These are phyloP conservation scores for Ophiostoma sp. DNA, from an alignment of 2,329 filamentous ascomycete genomes.

Conservation along the genomic window DNA sequence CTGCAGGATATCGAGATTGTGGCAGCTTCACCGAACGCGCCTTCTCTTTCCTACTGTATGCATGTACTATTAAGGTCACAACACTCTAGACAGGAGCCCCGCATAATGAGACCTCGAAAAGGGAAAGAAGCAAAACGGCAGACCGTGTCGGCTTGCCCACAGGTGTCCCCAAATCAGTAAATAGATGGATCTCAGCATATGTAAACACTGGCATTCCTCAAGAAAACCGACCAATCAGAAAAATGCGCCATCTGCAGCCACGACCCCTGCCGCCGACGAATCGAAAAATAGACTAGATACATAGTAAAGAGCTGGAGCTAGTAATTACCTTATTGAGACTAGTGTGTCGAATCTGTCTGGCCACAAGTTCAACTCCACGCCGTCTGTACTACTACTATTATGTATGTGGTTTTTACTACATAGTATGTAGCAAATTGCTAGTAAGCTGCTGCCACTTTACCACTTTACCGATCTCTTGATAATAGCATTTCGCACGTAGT, in stretches of 20 bases:
- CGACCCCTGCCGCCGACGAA: slow-evolving; percentile 1
- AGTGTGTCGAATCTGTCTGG: neutral
- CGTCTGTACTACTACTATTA: neutral
- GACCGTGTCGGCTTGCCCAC: neutral
- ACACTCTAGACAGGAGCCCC: neutral
- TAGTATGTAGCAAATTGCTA: neutral
- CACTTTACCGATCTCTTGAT: neutral
- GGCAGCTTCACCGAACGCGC: slow-evolving; percentile 3
- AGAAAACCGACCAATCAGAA: neutral
- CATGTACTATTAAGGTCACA: no score
- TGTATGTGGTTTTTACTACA: neutral
- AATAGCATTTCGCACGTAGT: slow-evolving; percentile 8
- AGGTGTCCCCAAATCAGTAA: slow-evolving; percentile 21
- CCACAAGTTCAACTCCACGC: neutral
- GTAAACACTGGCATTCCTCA: neutral
- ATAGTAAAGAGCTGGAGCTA: neutral
- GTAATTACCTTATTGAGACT: neutral
- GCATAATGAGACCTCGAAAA: neutral
- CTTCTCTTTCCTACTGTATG: neutral
- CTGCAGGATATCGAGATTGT: neutral
- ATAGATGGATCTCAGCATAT: neutral
- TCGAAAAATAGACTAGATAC: slow-evolving; percentile 4
- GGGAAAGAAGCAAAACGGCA: slow-evolving; percentile 16
- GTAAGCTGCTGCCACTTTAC: neutral
- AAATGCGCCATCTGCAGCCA: neutral